Evolutionary conservation across 2,329 filamentous ascomycete species (phyloP), one percentile per base, ranked within the genome.

Genomic region (Phyllosticta ampelicida): DNA sequence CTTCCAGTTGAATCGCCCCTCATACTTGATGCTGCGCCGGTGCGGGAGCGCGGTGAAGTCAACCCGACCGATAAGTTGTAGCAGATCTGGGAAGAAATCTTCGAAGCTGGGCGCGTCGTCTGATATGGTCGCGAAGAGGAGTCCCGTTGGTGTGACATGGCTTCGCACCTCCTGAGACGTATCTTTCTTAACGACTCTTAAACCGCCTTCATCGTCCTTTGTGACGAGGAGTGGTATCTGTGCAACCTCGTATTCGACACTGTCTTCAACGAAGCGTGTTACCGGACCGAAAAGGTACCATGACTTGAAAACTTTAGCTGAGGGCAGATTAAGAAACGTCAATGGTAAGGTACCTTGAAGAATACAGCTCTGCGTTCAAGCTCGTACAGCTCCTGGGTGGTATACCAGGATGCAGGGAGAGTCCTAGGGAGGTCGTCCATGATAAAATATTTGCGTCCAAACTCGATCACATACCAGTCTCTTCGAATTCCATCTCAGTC

Each of bases 1-100:
- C 64, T 82, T 82, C 79, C 79, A 82, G 65, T 83, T 83, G 70
- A 82, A 82, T 0, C 73, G 72, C 2, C 80, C 80, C 54, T 78
- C 73, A 58, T 82, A 83, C n/a, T 73, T 75, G 61, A 82, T 78
- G 50, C 77, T 78, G 20, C 75, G 73, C 2, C 78, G 73, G 62
- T 80, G 72, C 0, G 78, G 78, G 1, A 80, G 70, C 57, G 76
- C 73, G 3, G 78, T 80, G 64, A 82, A 83, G 60, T 82, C 77
- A 2, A 81, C 78, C 49, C 67, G 73, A 2, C 70, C 70, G 1
- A 80, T 71, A 2, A 81, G 61, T 1, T 72, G 70, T 61, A 81
- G 76, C 0, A 83, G 68, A 1, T 78, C 76, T 0, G 75, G 76
- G 61, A 80, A 82, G 68, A 76, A 82, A 48, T 80, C 75, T 18